These are phyloP conservation scores for Helicocarpus griseus DNA, from an alignment of 2,329 filamentous ascomycete species.

Conservation along the genomic window DNA sequence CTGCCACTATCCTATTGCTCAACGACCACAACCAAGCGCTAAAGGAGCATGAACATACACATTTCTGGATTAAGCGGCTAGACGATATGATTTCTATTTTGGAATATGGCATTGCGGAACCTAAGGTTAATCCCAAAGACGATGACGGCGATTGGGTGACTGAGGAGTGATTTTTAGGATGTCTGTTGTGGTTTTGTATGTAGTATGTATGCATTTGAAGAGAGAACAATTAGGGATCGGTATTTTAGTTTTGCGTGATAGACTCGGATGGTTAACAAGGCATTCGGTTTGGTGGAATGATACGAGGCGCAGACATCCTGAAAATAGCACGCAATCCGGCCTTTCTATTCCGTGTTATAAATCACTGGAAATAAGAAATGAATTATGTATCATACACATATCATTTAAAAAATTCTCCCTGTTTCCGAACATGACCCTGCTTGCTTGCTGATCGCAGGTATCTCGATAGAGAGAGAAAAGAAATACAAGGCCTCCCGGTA, in stretches of 20 bases:
- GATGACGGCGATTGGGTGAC: not conserved
- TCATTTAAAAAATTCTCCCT: no score
- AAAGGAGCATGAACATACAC: conserved; percentile 63
- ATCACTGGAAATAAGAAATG: not conserved
- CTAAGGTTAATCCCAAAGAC: not conserved
- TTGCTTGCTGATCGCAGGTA: not conserved
- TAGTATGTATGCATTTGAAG: no score
- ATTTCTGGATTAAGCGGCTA: conserved; percentile 59
- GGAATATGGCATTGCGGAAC: conserved; percentile 59
- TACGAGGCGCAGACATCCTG: no score
- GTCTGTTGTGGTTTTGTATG: no score
- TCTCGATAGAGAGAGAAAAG: not conserved
- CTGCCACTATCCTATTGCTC: conserved; percentile 78
- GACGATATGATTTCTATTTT: conserved; percentile 69
- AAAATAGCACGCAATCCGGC: no score
- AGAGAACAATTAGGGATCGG: not conserved
- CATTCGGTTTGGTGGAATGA: no score
- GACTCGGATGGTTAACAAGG: no score
- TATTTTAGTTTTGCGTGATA: no score
- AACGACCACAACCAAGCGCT: conserved; percentile 72
- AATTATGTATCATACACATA: not conserved
- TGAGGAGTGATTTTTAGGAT: not conserved
- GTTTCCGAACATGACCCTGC: not conserved
- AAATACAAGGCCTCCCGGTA: not conserved
- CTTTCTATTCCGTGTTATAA: no score